A percentile compares a stretch with the other conserved stretches of the same genome.
These are phyloP conservation scores for Plasmodium gaboni DNA, from an alignment of 169 alveolate genomes.

Conservation along the genomic window DNA sequence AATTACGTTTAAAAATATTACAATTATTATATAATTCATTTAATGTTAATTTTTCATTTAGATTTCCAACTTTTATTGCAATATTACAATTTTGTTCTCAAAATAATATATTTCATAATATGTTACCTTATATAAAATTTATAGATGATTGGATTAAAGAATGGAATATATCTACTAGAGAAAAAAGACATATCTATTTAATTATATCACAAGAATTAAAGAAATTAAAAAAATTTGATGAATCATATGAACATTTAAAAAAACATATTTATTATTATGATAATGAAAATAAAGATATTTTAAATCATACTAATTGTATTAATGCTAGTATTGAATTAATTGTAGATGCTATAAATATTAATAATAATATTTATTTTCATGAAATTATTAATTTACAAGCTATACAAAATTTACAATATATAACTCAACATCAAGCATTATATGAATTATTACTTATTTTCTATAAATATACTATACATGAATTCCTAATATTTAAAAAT, in stretches of 20 bases:
- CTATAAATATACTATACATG: slow-evolving; percentile 50
- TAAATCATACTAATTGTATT: slow-evolving; percentile 65
- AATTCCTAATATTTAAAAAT: slow-evolving; percentile 50
- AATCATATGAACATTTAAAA: slow-evolving; percentile 62
- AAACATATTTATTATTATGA: slow-evolving; percentile 55
- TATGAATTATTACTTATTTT: slow-evolving; percentile 44
- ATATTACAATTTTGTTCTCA: slow-evolving; percentile 84
- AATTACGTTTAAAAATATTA: slow-evolving; percentile 78
- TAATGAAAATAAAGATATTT: slow-evolving; percentile 29
- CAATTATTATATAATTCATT: slow-evolving; percentile 84
- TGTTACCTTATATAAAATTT: slow-evolving; percentile 76
- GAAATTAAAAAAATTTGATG: slow-evolving; percentile 77
- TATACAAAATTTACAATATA: slow-evolving; percentile 71
- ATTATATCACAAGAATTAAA: slow-evolving; percentile 81
- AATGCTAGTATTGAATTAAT: slow-evolving; percentile 79
- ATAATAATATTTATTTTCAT: slow-evolving; percentile 80
- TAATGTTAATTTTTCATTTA: slow-evolving; percentile 78
- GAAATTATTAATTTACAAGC: slow-evolving; percentile 78
- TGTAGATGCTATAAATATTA: slow-evolving; percentile 78
- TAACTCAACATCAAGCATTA: slow-evolving; percentile 53
- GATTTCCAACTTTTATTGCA: slow-evolving; percentile 80
- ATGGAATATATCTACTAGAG: slow-evolving; percentile 77
- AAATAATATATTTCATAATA: slow-evolving; percentile 78
- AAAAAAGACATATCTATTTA: slow-evolving; percentile 78
- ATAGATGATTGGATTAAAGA: slow-evolving; percentile 84